These are phyloP conservation scores for Cryptococcus sp. DNA, from an alignment of 1,284 basidiomycete genomes.

Conservation along the genomic window DNA sequence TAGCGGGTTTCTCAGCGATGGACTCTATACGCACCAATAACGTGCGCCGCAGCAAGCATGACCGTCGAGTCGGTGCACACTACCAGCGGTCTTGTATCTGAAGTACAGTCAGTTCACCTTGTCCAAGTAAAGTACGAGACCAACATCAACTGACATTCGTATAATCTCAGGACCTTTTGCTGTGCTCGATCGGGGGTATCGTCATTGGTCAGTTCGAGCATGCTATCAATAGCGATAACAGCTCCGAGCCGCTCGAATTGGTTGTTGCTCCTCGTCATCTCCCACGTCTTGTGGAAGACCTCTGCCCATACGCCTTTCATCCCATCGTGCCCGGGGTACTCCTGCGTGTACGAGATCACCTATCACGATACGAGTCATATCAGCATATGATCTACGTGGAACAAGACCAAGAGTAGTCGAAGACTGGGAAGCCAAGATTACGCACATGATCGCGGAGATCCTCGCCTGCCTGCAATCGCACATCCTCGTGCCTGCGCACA, in stretches of 20 bases:
- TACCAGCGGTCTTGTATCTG: slow-evolving; percentile 49
- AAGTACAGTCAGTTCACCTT: slow-evolving; percentile 3
- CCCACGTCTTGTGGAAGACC: slow-evolving; percentile 56
- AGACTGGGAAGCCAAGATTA: neutral
- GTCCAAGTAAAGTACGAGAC: neutral
- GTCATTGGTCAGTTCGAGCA: slow-evolving; percentile 48
- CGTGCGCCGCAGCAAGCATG: slow-evolving; percentile 51
- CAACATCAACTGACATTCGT: slow-evolving; percentile 41
- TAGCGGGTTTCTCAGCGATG: neutral
- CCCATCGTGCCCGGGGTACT: slow-evolving; percentile 50
- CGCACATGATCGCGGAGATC: slow-evolving; percentile 44
- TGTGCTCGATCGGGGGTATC: slow-evolving; percentile 49
- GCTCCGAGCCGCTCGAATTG: slow-evolving; percentile 56
- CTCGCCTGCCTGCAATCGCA: slow-evolving; percentile 30
- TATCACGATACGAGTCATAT: slow-evolving; percentile 6
- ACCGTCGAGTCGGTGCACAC: slow-evolving; percentile 51
- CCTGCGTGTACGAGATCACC: slow-evolving; percentile 45
- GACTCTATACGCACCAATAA: slow-evolving; percentile 8
- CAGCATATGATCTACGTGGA: neutral
- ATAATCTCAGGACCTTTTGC: slow-evolving; percentile 50
- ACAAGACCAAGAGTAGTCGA: neutral
- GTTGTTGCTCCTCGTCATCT: slow-evolving; percentile 56
- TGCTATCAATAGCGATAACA: slow-evolving; percentile 50
- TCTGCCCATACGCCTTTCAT: slow-evolving; percentile 53
- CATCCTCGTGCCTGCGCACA: slow-evolving; percentile 28